phyloP scores from a whole-genome alignment of 202 grass and related monocot genomes.

The Carex sylvatica region DNA sequence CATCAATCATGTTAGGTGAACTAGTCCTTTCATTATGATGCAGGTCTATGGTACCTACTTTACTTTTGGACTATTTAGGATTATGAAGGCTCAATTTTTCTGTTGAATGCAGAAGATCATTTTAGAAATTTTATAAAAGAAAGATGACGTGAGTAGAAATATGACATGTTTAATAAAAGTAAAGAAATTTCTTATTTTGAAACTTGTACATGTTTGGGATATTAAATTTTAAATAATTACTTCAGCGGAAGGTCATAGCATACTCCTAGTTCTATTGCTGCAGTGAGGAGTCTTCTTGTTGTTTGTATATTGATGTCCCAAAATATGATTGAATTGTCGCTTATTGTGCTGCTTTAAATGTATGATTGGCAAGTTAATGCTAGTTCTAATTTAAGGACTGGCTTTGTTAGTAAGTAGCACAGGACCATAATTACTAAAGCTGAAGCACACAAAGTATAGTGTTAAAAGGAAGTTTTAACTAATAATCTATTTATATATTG shows the following conservation, averaged over 20 bases:
- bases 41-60: constrained; percentile 16
- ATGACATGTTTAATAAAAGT: not conserved
- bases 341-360: not conserved
- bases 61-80: constrained; percentile 1
- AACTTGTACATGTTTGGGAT: not conserved
- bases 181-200: not conserved
- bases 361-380: not conserved
- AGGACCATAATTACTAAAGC: not conserved
- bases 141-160: not conserved
- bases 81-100: not conserved
- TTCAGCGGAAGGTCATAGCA: not conserved
- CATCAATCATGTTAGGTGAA: constrained; percentile 8
- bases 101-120: not conserved
- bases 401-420: not conserved
- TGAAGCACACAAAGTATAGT: not conserved
- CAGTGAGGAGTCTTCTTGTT: not conserved
- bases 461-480: not conserved
- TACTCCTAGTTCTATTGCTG: not conserved
- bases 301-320: not conserved
- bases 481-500: not conserved
- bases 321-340: not conserved
- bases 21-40: not conserved
- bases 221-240: not conserved
- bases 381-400: not conserved
- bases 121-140: not conserved